A percentile compares a stretch with the other conserved stretches of the same genome.
Evolutionary conservation across 306 rosid genomes (phyloP).

Genomic region (Fragaria ananassa): DNA sequence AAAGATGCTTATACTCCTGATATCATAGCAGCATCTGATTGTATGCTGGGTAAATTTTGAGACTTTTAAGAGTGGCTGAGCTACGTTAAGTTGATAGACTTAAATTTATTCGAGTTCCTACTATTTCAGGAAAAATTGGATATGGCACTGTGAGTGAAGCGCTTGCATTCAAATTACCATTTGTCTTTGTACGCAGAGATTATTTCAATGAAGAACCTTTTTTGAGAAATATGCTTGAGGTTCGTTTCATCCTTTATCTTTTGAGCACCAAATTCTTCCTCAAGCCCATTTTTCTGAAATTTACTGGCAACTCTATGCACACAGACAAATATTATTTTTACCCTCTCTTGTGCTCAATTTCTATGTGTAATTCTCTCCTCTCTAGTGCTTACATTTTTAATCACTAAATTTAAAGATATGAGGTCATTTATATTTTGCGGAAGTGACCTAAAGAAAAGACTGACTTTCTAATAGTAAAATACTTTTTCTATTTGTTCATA

Average conservation of each 20-base stretch:
- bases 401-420: not conserved
- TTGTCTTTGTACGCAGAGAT: constrained; percentile 96
- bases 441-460: not conserved
- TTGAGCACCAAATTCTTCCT: constrained; percentile 2
- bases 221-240: constrained; percentile 99
- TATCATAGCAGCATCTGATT: constrained; percentile 86
- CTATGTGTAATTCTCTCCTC: not conserved
- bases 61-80: constrained; percentile 15
- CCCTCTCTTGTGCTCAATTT: not conserved
- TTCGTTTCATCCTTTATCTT: constrained; percentile 10
- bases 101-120: constrained; percentile 6
- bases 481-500: not conserved
- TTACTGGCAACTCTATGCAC: not conserved
- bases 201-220: constrained; percentile 98
- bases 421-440: not conserved
- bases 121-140: constrained; percentile 86
- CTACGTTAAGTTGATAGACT: constrained; percentile 16
- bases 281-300: not conserved
- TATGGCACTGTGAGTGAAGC: constrained; percentile 96
- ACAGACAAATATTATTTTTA: not conserved
- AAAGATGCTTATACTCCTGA: constrained; percentile 92
- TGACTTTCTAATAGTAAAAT: not conserved
- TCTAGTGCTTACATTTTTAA: not conserved
- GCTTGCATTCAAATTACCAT: constrained; percentile 83
- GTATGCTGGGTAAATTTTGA: constrained; percentile 85